Evolutionary conservation across 2,329 filamentous ascomycete genomes (phyloP), one percentile per base, ranked within the genome.

Genomic region (Verticillium nonalfalfae): DNA sequence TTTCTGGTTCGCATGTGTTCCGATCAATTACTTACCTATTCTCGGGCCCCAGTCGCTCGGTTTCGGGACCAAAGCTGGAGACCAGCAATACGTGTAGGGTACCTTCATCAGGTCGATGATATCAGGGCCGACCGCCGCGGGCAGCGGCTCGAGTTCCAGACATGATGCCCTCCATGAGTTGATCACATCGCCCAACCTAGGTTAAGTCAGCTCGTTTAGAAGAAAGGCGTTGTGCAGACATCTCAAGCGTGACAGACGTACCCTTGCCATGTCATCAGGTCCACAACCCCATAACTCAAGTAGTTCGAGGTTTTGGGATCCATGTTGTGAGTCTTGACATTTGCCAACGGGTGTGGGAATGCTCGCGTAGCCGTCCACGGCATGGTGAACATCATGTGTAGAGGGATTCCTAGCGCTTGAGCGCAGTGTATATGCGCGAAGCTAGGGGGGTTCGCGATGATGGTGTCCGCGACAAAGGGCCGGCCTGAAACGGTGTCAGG

Each of bases 71-170:
- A 90, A 72, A 2, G 85, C 81, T 0, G 87, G 85, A 0, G 86
- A 90, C 90, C 90, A 93, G 70, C 90, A 90, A 67, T 93, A 94
- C 0, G 90, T 91, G 63, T 88, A 88, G 0, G 90, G 90, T 4
- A 93, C 81, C 56, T 81, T 80, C 21, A 93, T 73, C 9, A 88
- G 84, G 50, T 84, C 84, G 1, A 90, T 74, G 75, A 92, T 84
- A 18, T 85, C 86, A 6, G 90, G 89, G 1, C 88, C 90, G 77
- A 87, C 90, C 52, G 91, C 84, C 26, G 88, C 77, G 66, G 86
- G 88, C 50, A 93, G 79, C 0, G 86, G 81, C 58, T 91, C 89
- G 1, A 93, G 75, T 10, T 86, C 83, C 39, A 81, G 82, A 58
- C 85, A 82, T 65, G 86, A 84, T 57, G 89, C 81, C 68, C 91